Evolutionary conservation across 371 early-diverging fungal genomes (phyloP).

Genomic region (Syncephalis plumigaleata): DNA sequence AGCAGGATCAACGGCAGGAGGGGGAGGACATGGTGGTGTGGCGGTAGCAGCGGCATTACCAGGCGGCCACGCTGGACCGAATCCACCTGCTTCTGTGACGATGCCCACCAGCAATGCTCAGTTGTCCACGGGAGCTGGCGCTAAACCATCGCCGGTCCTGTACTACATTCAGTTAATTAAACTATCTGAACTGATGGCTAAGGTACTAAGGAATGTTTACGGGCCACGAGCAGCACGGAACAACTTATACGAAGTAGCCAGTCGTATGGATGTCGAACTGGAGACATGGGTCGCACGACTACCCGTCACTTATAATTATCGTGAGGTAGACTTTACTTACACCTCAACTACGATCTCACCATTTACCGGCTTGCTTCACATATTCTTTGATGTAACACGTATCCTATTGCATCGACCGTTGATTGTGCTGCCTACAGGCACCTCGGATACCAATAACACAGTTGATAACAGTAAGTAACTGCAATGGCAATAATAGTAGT

Average conservation of each 20-base stretch:
- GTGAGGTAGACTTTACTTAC: not conserved
- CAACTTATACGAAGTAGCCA: not conserved
- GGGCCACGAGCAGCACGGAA: not conserved
- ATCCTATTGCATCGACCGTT: constrained; percentile 4
- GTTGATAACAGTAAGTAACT: too few species aligned
- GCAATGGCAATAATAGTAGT: too few species aligned
- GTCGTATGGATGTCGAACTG: too few species aligned
- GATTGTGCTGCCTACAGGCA: not conserved
- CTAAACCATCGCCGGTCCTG: constrained; percentile 5
- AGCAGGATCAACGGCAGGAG: too few species aligned
- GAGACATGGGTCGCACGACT: not conserved
- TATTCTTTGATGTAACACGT: constrained; percentile 6
- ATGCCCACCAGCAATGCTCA: too few species aligned
- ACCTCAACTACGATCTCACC: not conserved
- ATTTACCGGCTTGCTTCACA: constrained; percentile 18
- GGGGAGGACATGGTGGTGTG: too few species aligned
- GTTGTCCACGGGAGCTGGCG: too few species aligned
- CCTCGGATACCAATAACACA: not conserved
- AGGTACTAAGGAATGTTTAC: not conserved
- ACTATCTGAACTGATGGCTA: not conserved
- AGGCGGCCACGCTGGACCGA: too few species aligned
- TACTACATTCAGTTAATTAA: constrained; percentile 33
- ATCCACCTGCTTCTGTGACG: too few species aligned
- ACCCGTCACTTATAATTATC: not conserved
- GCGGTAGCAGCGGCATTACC: too few species aligned